A percentile compares a stretch with the other conserved stretches of the same genome.
Conservation (phyloP, 2,329 filamentous ascomycete species). For the Colletotrichum sp. region DNA sequence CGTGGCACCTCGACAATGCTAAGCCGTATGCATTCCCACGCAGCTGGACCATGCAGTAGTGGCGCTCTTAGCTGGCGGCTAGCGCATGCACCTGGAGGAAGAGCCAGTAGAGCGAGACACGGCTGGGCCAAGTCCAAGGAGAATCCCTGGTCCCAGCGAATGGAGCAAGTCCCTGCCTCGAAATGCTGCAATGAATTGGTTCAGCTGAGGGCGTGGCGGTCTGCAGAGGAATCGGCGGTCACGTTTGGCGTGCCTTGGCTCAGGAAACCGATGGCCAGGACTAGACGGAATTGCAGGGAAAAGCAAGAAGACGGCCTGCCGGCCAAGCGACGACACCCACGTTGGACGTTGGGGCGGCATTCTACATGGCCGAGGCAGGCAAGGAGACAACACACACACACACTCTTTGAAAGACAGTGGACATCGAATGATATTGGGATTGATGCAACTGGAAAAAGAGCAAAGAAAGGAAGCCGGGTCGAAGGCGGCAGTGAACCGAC, state of each 20-base stretch:
- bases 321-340: not conserved
- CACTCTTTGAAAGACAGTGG: not conserved
- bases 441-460: not conserved
- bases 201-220: slow-evolving; percentile 20
- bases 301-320: not conserved
- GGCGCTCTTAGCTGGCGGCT: slow-evolving; percentile 11
- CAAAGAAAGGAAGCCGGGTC: not conserved
- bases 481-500: not conserved
- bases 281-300: not conserved
- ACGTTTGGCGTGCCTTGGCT: not conserved
- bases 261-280: not conserved
- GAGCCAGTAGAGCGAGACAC: slow-evolving; percentile 12
- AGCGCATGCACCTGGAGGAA: slow-evolving; percentile 10
- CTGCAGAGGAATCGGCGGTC: slow-evolving; percentile 1
- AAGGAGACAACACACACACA: not conserved
- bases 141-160: slow-evolving; percentile 1
- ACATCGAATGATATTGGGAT: not conserved
- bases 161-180: not conserved
- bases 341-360: not conserved
- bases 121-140: not conserved
- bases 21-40: slow-evolving; percentile 17
- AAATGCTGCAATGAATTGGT: not conserved
- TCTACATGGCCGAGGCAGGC: not conserved
- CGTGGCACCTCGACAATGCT: not conserved
- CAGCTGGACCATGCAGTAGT: slow-evolving; percentile 18